phyloP scores from a whole-genome alignment of 208 protist genomes.

The Trypanosomatidae sp. region DNA sequence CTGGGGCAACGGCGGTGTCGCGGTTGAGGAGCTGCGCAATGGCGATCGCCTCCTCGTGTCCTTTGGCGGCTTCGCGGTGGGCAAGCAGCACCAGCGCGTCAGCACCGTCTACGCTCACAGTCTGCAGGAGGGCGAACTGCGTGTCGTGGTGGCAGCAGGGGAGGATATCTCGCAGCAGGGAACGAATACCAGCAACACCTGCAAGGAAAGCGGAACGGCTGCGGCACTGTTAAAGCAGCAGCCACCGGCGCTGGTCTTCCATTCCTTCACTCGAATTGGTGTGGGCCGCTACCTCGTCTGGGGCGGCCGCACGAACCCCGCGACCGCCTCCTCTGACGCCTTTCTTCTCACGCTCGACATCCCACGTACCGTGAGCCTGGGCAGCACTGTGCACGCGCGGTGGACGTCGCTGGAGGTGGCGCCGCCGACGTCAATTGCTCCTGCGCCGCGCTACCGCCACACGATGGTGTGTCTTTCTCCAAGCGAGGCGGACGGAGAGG shows the following conservation, averaged over 20 bases:
- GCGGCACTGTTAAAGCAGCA: too few relatives aligned
- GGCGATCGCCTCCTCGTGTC: slow-evolving; percentile 53
- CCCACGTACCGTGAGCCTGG: slow-evolving; percentile 16
- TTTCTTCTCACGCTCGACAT: slow-evolving; percentile 56
- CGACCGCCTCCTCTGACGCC: slow-evolving; percentile 31
- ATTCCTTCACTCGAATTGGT: slow-evolving; percentile 59
- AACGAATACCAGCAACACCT: neutral
- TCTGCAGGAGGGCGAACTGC: slow-evolving; percentile 65
- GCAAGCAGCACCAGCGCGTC: slow-evolving; percentile 55
- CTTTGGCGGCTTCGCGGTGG: slow-evolving; percentile 79
- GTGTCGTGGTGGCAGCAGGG: slow-evolving; percentile 20
- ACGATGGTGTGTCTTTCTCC: slow-evolving; percentile 24
- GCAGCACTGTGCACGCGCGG: slow-evolving; percentile 15
- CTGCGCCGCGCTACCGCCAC: slow-evolving; percentile 17
- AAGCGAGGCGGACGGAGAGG: slow-evolving; percentile 1
- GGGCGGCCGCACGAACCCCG: slow-evolving; percentile 81
- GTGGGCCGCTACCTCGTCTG: slow-evolving; percentile 63
- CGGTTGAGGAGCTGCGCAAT: slow-evolving; percentile 32
- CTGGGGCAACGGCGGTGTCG: slow-evolving; percentile 76
- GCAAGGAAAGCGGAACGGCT: too few relatives aligned
- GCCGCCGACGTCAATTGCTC: neutral
- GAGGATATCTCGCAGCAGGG: neutral
- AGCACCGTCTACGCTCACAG: slow-evolving; percentile 70
- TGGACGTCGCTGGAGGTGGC: slow-evolving; percentile 15
- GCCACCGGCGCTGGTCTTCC: slow-evolving; percentile 68